Base-by-base conservation (phyloP, 2,329 filamentous ascomycete species). In the Fusarium sp. region DNA sequence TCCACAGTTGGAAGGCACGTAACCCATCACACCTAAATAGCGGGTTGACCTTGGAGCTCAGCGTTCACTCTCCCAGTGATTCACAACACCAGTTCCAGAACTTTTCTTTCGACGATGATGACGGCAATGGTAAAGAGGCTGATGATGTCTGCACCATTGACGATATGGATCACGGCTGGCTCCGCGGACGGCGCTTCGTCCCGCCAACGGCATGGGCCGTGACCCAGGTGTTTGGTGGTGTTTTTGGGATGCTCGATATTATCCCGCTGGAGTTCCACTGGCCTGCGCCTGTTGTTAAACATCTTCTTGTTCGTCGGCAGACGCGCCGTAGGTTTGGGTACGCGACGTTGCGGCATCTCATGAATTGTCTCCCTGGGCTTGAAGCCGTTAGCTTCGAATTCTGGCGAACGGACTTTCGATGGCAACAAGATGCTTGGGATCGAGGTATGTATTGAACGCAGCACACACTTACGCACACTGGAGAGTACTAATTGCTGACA, bases 271-370 rank as follows among this genome's bases (percentile, higher is more conserved):
- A 8, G 14, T 16, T 38, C 8, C n/a, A 38, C 14, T 38, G 34
- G 34, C 34, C 72, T 6, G 76, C 79, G 60, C 76, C 77, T 6
- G 77, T 68, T 25, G 72, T 81, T 55, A 73, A 69, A 34, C 69
- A 65, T 62, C 68, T 81, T 58, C 75, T 81, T 50, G 64, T 81
- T 62, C 79, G 79, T 46, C 78, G 78, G 65, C 80, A 81, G 66
- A 80, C 33, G 65, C 77, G 78, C 61, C 74, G 77, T 18, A 20
- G 9, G n/a, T 18, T 40, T 20, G 36, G 36, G n/a, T 20, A 20
- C 36, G 0, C 9, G 10, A 11, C 16, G 16, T 40, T 40, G 38
- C 10, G 10, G 16, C 38, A 11, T 40, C 10, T 40, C 59, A 61
- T 82, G 55, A 73, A 77, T 67, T 7, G 16, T 18, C 40, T 44